These are phyloP conservation scores for Mentha longifolia DNA, from an alignment of 257 asterid species.

Conservation along the genomic window DNA sequence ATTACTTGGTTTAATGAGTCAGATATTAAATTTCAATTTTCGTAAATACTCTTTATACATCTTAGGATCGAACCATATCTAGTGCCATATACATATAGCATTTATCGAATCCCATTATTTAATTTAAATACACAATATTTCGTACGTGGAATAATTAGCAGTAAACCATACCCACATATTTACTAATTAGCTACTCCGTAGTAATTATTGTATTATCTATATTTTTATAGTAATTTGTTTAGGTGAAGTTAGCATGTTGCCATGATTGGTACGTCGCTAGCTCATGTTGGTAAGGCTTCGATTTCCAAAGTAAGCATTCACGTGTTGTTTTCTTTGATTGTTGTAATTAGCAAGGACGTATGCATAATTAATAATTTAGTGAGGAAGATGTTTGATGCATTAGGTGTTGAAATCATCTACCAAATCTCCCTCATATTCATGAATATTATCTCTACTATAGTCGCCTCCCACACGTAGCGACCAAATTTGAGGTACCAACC, in stretches of 20 bases:
- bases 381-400: conserved; percentile 2
- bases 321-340: conserved; percentile 4
- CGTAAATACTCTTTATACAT: too few relatives aligned
- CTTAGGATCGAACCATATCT: too few relatives aligned
- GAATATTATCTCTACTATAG: not conserved
- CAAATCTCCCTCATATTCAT: conserved; percentile 16
- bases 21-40: too few relatives aligned
- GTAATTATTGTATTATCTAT: too few relatives aligned
- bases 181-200: too few relatives aligned
- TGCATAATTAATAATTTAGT: conserved; percentile 3
- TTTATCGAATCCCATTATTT: too few relatives aligned
- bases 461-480: not conserved
- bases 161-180: too few relatives aligned
- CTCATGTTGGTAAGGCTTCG: conserved; percentile 8
- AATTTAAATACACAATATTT: too few relatives aligned
- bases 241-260: not conserved
- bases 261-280: not conserved
- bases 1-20: too few relatives aligned
- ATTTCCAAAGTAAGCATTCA: not conserved
- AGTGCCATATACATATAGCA: too few relatives aligned
- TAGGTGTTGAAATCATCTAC: conserved; percentile 15
- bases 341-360: not conserved
- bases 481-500: not conserved
- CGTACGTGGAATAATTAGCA: too few relatives aligned
- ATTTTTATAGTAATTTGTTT: not conserved